Evolutionary conservation across 2,329 filamentous ascomycete species (phyloP), one percentile per base, ranked within the genome.

Genomic region (Lasiodiplodia citricola): DNA sequence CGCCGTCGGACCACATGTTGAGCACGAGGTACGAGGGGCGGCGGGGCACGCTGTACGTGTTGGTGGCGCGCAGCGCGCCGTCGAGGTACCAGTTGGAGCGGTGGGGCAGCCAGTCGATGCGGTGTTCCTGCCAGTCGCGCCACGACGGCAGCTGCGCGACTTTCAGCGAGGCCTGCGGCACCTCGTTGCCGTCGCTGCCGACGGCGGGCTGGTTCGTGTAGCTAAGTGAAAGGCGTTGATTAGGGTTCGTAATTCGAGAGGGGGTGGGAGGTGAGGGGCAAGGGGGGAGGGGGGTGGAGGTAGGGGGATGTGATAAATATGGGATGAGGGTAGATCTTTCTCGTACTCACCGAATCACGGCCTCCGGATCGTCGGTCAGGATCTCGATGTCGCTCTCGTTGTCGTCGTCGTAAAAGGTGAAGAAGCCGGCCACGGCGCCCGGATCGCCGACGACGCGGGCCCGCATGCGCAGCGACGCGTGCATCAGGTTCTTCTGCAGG

Each of bases 151-250:
- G 84, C 51, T 86, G 75, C 2, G 81, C 85, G 13, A 80, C 81
- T 70, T 85, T 86, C 8, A 78, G 73, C 1, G 86, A 87, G 0
- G 87, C 84, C 31, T 79, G 75, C 4, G 81, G 74, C 54, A 86
- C 77, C 38, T 83, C 80, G 44, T 83, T 78, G 37, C 83, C 84
- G 11, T 79, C 75, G 14, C 79, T 77, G 68, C 80, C 83, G 68
- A 85, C 83, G 0, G 85, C 80, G 0, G 87, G 87, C 74, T 90
- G 87, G 74, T 90, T 90, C 16, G 87, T 89, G 77, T 87, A 90
- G 70, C 54, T 64, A n/a, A 47, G 11, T 6, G 25, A 25, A 3
- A 25, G 28, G 6, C 16, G 14, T 47, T 47, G 5, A 5, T 47
- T 47, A 16, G 5, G 14, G 16, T 47, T 44, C 13, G 41, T 44